A percentile compares a stretch with the other conserved stretches of the same genome.
phyloP scores from a whole-genome alignment of 169 alveolate species.

The Eimeria brunetti region DNA sequence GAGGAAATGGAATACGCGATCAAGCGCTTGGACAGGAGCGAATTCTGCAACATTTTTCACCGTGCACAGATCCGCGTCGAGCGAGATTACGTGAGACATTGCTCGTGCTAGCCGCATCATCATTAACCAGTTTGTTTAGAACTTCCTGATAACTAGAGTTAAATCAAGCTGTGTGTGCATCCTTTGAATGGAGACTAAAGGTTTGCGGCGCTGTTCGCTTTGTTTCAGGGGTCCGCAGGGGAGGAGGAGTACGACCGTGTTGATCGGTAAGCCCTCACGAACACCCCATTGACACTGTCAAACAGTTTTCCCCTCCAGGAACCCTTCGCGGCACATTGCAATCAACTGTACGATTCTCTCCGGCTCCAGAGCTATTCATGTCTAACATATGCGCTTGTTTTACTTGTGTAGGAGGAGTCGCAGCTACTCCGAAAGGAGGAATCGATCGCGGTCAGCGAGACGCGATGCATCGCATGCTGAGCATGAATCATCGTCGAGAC shows the following conservation, averaged over 20 bases:
- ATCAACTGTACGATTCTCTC: background rate
- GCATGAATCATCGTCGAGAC: slow-evolving; percentile 44
- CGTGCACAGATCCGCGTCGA: slow-evolving; percentile 70
- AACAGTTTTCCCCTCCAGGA: background rate
- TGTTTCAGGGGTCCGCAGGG: slow-evolving; percentile 41
- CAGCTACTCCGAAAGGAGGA: slow-evolving; percentile 31
- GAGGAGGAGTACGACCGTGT: slow-evolving; percentile 42
- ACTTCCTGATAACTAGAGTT: background rate
- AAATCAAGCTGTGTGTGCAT: background rate
- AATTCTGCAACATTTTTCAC: slow-evolving; percentile 69
- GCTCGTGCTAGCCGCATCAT: background rate
- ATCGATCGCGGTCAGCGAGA: slow-evolving; percentile 38
- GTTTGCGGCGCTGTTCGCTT: background rate
- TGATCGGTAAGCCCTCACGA: slow-evolving; percentile 42
- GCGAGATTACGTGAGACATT: slow-evolving; percentile 44
- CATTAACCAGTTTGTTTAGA: background rate
- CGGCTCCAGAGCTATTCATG: background rate
- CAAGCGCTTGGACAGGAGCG: slow-evolving; percentile 62
- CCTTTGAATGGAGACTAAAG: background rate
- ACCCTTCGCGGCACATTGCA: background rate
- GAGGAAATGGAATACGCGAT: slow-evolving; percentile 71
- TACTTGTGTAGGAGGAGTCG: slow-evolving; percentile 12
- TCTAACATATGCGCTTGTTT: background rate
- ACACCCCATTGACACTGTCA: background rate
- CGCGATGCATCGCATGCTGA: slow-evolving; percentile 29